Evolutionary conservation across 1,284 basidiomycete genomes (phyloP).

Genomic region (Ceraceosorus bombacis): DNA sequence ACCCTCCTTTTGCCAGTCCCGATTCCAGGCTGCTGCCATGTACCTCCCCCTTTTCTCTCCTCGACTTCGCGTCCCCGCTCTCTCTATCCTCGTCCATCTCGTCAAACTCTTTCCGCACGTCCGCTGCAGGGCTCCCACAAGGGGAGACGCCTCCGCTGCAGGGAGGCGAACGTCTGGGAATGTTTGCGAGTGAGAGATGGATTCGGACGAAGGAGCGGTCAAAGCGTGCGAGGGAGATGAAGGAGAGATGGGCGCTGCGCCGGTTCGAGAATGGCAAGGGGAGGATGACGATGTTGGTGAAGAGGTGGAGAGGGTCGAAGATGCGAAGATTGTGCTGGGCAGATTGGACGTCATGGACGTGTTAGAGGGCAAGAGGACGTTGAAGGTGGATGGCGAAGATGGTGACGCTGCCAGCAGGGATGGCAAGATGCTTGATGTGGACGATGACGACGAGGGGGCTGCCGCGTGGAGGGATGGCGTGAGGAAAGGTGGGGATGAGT

Average conservation of each 20-base stretch:
- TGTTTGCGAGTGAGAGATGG: conserved; percentile 9
- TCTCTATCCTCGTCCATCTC: no score
- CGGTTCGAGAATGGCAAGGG: conserved; percentile 4
- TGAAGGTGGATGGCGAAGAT: no score
- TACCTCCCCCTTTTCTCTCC: conserved; percentile 15
- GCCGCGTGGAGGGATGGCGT: conserved; percentile 17
- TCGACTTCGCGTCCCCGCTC: no score
- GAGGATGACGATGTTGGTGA: no score
- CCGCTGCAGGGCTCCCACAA: neutral
- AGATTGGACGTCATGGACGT: no score
- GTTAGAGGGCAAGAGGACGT: no score
- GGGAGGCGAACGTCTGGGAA: conserved; percentile 40
- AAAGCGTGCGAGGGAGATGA: conserved; percentile 6
- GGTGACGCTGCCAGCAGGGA: conserved; percentile 8
- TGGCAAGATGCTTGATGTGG: conserved; percentile 15
- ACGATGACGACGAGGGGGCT: conserved; percentile 15
- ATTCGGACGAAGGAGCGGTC: neutral
- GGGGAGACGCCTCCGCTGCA: conserved; percentile 43
- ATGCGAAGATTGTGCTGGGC: no score
- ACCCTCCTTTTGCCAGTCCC: no score
- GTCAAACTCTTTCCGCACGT: conserved; percentile 24
- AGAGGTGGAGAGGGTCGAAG: no score
- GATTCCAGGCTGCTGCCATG: conserved; percentile 3
- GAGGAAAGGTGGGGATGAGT: conserved; percentile 17
- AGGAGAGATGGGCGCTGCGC: conserved; percentile 35